Evolutionary conservation across 177 flowering plant species (phyloP), one percentile per base, ranked within the genome.

Genomic region (Vitis hybrid): DNA sequence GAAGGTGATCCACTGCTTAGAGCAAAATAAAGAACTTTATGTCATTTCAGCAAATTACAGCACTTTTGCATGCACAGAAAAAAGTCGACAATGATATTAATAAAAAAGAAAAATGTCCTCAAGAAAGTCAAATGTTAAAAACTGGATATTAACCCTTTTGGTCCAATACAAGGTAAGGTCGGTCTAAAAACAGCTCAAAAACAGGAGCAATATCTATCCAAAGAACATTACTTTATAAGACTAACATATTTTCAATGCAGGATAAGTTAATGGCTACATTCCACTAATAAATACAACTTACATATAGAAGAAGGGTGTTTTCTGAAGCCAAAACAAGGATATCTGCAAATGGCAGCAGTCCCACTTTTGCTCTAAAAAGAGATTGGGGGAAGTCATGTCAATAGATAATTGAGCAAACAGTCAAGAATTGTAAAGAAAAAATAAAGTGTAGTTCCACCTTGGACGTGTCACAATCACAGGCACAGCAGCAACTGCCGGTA

Each of bases 381-480:
- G 24, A 41, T 49, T 18, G 56, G 17, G 71, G 13, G 30, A 69
- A 32, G 54, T 59, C 20, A 56, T 62, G 51, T 50, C 20, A 21
- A 71, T 49, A 64, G 30, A 51, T 30, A 2, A 61, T 58, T 15
- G 54, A 61, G 66, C 35, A 30, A n/a, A 18, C 10, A 35, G 17
- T 48, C 17, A 30, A 67, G 58, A 4, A 69, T 65, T 24, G 50
- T 51, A 58, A 12, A 51, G 11, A 64, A 27, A 30, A 73, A 68
- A 56, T 49, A 55, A 68, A 54, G 18, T 46, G 49, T 54, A 68
- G n/a, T 55, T 51, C 69, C 70, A 95, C 99, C 94, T 83, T 64
- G 97, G 94, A 17, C 91, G 94, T 69, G 97, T 91, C 63, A 93
- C 99, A 72, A 75, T 71, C 68, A 93, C 91, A 59, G 98, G 85